These are phyloP conservation scores for Colletotrichum cuscutae DNA, from an alignment of 2,329 filamentous ascomycete species.

Conservation along the genomic window DNA sequence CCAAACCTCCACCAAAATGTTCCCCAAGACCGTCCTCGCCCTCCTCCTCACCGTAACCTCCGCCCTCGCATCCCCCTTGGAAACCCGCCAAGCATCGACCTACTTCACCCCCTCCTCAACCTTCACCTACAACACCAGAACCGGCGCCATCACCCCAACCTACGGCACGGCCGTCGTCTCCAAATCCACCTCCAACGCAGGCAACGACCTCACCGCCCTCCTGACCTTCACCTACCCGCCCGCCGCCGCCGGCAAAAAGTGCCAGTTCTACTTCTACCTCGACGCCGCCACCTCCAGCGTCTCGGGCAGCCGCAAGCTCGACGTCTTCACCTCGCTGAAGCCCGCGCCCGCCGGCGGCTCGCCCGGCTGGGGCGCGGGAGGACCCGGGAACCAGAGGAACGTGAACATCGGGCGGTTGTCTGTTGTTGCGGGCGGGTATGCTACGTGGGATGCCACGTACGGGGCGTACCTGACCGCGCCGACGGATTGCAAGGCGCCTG, in stretches of 20 bases:
- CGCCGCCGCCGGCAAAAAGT: constrained; percentile 37
- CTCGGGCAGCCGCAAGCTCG: constrained; percentile 40
- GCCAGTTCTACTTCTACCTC: constrained; percentile 42
- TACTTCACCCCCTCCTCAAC: constrained; percentile 39
- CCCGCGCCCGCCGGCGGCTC: constrained; percentile 37
- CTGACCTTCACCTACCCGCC: constrained; percentile 42
- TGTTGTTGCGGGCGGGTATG: constrained; percentile 7
- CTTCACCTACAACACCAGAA: constrained; percentile 39
- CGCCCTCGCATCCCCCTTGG: constrained; percentile 37
- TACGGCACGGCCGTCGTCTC: constrained; percentile 30
- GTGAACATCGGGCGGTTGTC: constrained; percentile 30
- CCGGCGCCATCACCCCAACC: constrained; percentile 37
- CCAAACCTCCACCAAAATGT: constrained; percentile 33
- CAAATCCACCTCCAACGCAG: constrained; percentile 38
- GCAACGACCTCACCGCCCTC: constrained; percentile 43
- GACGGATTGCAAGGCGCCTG: constrained; percentile 32
- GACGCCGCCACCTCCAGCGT: constrained; percentile 29
- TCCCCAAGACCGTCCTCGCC: constrained; percentile 38
- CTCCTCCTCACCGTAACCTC: constrained; percentile 36
- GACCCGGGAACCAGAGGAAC: constrained; percentile 42
- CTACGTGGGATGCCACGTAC: constrained; percentile 33
- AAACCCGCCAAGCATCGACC: constrained; percentile 19
- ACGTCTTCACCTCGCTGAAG: constrained; percentile 40
- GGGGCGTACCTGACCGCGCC: constrained; percentile 26
- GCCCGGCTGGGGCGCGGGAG: constrained; percentile 38